A percentile compares a stretch with the other conserved stretches of the same genome.
These are phyloP conservation scores for Macrophomina pseudophaseolina DNA, from an alignment of 2,329 filamentous ascomycete species.

Conservation along the genomic window DNA sequence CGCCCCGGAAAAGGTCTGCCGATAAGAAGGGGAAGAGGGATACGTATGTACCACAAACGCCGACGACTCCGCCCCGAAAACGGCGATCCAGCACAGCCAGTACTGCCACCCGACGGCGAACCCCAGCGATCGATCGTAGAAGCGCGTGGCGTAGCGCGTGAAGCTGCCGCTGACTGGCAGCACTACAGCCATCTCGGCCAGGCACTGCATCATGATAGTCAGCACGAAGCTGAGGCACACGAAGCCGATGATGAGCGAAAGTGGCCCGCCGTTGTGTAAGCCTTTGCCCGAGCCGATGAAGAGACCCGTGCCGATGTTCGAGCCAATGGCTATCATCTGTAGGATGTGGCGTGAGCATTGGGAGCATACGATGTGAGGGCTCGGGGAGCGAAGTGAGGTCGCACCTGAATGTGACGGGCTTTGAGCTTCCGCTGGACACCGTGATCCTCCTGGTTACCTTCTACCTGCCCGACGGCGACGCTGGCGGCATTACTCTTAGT, in stretches of 20 bases:
- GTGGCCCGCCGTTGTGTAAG: conserved; percentile 45
- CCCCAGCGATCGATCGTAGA: conserved; percentile 90
- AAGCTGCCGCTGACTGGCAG: conserved; percentile 91
- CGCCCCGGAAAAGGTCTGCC: too few species aligned
- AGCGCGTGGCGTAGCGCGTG: conserved; percentile 92
- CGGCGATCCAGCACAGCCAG: conserved; percentile 83
- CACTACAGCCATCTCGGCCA: conserved; percentile 88
- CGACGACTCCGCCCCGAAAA: conserved; percentile 53
- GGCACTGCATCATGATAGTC: conserved; percentile 87
- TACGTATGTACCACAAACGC: background rate
- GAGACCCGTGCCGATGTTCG: conserved; percentile 60
- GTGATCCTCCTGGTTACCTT: conserved; percentile 17
- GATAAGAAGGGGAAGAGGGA: conserved; percentile 56
- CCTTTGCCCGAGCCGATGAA: conserved; percentile 75
- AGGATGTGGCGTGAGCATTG: background rate
- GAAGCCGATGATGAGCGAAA: conserved; percentile 42
- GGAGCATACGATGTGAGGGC: too few species aligned
- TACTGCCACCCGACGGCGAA: conserved; percentile 98
- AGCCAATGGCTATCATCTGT: conserved; percentile 92
- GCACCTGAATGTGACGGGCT: conserved; percentile 43
- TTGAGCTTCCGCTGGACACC: conserved; percentile 42
- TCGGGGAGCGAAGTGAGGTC: too few species aligned
- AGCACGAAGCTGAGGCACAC: conserved; percentile 81
- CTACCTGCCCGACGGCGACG: background rate
- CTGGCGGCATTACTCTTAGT: background rate